Percentiles rank a stretch among this genome's conserved stretches.
These are phyloP conservation scores for Golubevia pallescens DNA, from an alignment of 1,284 basidiomycete genomes.

Conservation along the genomic window DNA sequence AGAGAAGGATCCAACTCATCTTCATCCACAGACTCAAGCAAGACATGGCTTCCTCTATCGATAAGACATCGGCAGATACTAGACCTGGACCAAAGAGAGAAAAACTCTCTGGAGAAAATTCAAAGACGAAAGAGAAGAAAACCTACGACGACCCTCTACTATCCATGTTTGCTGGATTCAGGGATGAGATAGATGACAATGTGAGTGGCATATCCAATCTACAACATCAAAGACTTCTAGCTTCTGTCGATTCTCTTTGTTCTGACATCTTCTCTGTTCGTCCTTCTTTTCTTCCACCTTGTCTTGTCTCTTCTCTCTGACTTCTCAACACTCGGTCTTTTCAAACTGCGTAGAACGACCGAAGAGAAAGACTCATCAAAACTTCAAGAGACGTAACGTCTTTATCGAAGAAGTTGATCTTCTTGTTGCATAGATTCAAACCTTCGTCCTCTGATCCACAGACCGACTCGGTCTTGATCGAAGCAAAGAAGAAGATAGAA, in stretches of 20 bases:
- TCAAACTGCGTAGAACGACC: constrained; percentile 24
- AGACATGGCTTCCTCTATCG: too few species aligned
- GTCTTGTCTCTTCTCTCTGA: background rate
- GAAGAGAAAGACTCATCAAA: constrained; percentile 54
- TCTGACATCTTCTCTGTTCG: background rate
- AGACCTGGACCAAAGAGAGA: background rate
- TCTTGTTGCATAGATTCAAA: constrained; percentile 44
- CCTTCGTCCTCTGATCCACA: background rate
- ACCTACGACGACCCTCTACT: background rate
- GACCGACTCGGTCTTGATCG: constrained; percentile 67
- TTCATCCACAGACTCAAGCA: too few species aligned
- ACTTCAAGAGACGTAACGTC: constrained; percentile 50
- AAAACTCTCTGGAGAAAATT: background rate
- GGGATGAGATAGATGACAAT: constrained; percentile 51
- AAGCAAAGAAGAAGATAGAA: constrained; percentile 73
- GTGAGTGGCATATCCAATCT: constrained; percentile 5
- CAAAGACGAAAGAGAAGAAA: background rate
- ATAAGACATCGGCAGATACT: background rate
- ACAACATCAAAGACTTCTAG: background rate
- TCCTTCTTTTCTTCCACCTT: background rate
- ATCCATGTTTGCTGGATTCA: constrained; percentile 26
- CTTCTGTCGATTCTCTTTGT: background rate
- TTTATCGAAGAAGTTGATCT: constrained; percentile 58
- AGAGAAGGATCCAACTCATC: too few species aligned
- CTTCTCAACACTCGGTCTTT: background rate